These are phyloP conservation scores for Hericium rajendrae DNA, from an alignment of 768 basidiomycete genomes.

Conservation along the genomic window DNA sequence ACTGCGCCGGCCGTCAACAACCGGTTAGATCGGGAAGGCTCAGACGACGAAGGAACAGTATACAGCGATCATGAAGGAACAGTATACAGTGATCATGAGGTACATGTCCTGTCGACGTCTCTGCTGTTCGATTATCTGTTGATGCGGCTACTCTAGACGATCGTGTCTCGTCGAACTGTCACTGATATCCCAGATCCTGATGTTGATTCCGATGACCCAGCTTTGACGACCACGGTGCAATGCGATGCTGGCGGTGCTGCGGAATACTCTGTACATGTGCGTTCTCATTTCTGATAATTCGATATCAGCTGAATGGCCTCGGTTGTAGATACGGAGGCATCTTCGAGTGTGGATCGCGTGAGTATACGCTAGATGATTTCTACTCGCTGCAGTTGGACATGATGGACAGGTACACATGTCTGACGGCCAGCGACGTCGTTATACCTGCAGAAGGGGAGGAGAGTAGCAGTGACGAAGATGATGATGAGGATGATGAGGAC, in stretches of 20 bases:
- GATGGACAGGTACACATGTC: constrained; percentile 65
- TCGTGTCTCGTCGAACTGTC: too few species aligned
- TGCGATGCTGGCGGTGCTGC: constrained; percentile 76
- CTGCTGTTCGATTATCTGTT: background rate
- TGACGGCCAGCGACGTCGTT: constrained; percentile 55
- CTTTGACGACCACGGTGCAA: constrained; percentile 67
- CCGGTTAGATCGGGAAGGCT: constrained; percentile 3
- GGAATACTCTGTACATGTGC: constrained; percentile 81
- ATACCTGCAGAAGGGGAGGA: constrained; percentile 55
- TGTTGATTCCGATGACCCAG: constrained; percentile 54
- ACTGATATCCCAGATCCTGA: constrained; percentile 20
- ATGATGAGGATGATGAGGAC: constrained; percentile 47
- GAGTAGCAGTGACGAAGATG: constrained; percentile 53
- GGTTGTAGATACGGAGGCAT: constrained; percentile 77
- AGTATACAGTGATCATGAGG: too few species aligned
- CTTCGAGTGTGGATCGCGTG: constrained; percentile 72
- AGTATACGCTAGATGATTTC: constrained; percentile 89
- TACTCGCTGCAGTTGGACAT: constrained; percentile 75
- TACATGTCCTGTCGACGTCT: background rate
- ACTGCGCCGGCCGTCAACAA: constrained; percentile 10
- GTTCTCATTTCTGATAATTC: constrained; percentile 19
- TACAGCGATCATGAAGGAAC: too few species aligned
- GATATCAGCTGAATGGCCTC: background rate
- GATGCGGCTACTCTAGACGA: background rate
- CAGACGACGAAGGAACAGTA: constrained; percentile 16